Conservation (phyloP, 1,139 yeast species). For the Geotrichum bryndzae region DNA sequence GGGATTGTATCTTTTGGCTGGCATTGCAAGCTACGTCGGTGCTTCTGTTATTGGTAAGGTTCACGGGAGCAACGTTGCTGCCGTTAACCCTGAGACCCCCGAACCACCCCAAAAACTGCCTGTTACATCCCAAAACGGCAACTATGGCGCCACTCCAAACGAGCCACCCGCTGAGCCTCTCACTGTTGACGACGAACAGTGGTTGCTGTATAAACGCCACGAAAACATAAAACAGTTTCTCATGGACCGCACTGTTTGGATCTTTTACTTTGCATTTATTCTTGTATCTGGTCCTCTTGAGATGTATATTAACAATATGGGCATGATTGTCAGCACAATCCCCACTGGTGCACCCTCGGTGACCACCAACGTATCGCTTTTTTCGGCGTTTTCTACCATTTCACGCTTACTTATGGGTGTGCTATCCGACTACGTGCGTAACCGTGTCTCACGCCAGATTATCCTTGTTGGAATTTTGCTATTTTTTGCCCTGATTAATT, state of each 20-base stretch:
- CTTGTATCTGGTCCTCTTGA: constrained; percentile 81
- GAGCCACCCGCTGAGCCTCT: neutral
- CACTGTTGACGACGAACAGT: neutral
- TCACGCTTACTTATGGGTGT: constrained; percentile 65
- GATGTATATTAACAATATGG: constrained; percentile 79
- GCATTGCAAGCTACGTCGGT: constrained; percentile 27
- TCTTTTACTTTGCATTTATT: constrained; percentile 56
- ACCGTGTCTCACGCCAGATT: constrained; percentile 29
- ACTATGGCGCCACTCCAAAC: neutral
- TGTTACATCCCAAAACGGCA: neutral
- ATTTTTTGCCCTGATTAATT: constrained; percentile 27
- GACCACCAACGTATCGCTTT: constrained; percentile 49
- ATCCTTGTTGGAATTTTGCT: constrained; percentile 26
- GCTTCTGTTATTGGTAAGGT: constrained; percentile 21
- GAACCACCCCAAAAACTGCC: neutral
- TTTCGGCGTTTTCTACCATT: constrained; percentile 51
- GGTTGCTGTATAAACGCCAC: constrained; percentile 4
- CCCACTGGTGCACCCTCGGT: constrained; percentile 30
- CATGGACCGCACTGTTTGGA: constrained; percentile 58
- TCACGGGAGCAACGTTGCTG: neutral
- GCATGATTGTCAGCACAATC: constrained; percentile 44
- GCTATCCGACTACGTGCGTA: constrained; percentile 46
- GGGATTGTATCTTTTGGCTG: constrained; percentile 35
- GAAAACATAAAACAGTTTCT: constrained; percentile 40
- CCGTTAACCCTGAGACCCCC: neutral